phyloP scores from a whole-genome alignment of 2,329 filamentous ascomycete species.

The Blastomyces percursus region DNA sequence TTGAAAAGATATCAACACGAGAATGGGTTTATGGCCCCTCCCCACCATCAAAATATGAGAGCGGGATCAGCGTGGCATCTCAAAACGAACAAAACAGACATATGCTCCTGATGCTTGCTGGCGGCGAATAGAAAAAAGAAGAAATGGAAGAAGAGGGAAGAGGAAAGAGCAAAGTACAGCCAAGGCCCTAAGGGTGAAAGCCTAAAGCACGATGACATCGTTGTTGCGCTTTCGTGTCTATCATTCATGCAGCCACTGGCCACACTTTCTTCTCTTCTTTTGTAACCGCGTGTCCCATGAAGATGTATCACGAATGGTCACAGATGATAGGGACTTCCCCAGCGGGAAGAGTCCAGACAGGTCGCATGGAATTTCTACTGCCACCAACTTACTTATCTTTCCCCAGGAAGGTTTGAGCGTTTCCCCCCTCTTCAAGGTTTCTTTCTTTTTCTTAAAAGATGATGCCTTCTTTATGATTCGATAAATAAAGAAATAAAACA shows the following conservation, averaged over 20 bases:
- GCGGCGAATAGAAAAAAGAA: neutral
- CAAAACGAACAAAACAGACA: neutral
- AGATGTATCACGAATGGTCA: neutral
- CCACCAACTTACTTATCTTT: neutral
- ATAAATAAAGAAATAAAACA: neutral
- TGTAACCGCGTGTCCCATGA: neutral
- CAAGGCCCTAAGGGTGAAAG: neutral
- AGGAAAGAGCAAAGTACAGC: neutral
- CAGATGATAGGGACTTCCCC: neutral
- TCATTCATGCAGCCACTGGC: neutral
- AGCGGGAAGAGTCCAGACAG: neutral
- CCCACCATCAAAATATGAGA: neutral
- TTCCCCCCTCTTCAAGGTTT: too few relatives aligned
- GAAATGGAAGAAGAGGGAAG: neutral
- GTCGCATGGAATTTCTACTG: neutral
- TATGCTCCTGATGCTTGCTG: neutral
- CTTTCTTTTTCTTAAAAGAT: neutral
- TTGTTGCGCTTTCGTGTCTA: neutral
- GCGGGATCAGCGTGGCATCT: neutral
- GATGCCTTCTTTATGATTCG: neutral
- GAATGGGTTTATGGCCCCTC: neutral
- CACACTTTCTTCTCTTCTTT: neutral
- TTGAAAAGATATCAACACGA: neutral
- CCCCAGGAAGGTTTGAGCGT: neutral
- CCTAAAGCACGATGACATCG: constrained; percentile 1